These are phyloP conservation scores for Phytopythium delawarense DNA, from an alignment of 352 stramenopile species.

Conservation along the genomic window DNA sequence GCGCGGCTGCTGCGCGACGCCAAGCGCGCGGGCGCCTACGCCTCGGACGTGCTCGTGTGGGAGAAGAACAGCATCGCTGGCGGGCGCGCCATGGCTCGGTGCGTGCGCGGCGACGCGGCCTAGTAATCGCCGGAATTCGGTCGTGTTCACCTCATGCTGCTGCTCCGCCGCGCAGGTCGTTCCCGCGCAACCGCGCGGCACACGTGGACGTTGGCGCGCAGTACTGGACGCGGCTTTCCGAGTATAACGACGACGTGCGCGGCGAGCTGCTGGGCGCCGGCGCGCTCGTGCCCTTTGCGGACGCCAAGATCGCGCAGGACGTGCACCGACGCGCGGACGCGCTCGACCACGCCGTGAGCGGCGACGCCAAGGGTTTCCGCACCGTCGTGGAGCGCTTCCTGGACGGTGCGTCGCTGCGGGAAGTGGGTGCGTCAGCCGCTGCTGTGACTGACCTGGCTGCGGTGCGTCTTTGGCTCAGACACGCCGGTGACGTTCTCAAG, in stretches of 20 bases:
- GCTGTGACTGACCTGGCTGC: not conserved
- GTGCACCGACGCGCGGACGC: slow-evolving; percentile 22
- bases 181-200: slow-evolving; percentile 45
- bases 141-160: not conserved
- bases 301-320: slow-evolving; percentile 48
- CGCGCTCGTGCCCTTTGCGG: slow-evolving; percentile 37
- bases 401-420: slow-evolving; percentile 18
- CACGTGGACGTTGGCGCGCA: slow-evolving; percentile 70
- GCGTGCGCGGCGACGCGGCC: not conserved
- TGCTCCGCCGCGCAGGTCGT: slow-evolving; percentile 25
- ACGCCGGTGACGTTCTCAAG: slow-evolving; percentile 34
- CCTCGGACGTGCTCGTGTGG: slow-evolving; percentile 50
- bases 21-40: slow-evolving; percentile 7
- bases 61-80: slow-evolving; percentile 68
- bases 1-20: slow-evolving; percentile 48
- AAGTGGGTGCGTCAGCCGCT: not conserved
- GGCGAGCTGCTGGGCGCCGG: slow-evolving; percentile 24
- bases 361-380: slow-evolving; percentile 42
- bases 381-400: slow-evolving; percentile 52
- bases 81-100: slow-evolving; percentile 67
- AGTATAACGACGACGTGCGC: slow-evolving; percentile 48
- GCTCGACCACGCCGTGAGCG: slow-evolving; percentile 37
- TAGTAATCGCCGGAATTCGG: not conserved
- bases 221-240: slow-evolving; percentile 53
- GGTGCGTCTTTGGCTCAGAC: slow-evolving; percentile 14